Evolutionary conservation across 176 grass and related monocot species (phyloP).

Genomic region (Hyparrhenia diplandra): DNA sequence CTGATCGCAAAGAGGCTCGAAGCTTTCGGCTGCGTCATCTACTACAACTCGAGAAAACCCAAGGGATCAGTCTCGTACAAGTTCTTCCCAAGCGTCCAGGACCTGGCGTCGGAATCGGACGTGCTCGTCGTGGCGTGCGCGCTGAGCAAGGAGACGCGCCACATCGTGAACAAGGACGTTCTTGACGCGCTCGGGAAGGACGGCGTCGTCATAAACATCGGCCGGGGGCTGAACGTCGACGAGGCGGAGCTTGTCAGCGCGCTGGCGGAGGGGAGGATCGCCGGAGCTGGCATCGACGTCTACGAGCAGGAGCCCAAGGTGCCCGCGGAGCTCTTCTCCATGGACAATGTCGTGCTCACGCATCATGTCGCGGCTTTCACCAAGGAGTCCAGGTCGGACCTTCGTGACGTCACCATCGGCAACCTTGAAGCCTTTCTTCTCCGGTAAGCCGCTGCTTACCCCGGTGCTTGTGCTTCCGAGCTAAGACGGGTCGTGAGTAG

Average conservation of each 20-base stretch:
- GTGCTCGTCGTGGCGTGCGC: neutral
- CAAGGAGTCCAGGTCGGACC: neutral
- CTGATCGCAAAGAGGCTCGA: neutral
- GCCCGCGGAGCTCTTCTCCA: neutral
- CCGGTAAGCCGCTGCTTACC: neutral
- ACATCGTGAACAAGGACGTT: neutral
- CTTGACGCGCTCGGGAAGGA: neutral
- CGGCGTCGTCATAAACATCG: conserved; percentile 14
- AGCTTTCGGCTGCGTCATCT: neutral
- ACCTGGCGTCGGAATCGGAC: neutral
- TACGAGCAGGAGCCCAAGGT: conserved; percentile 13
- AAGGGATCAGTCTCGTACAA: neutral
- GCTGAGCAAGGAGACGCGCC: neutral
- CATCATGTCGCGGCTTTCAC: neutral
- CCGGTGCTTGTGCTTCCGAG: neutral
- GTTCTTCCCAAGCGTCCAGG: neutral
- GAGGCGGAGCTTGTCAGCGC: neutral
- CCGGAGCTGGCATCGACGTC: conserved; percentile 18
- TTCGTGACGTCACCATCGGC: neutral
- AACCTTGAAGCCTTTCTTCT: neutral
- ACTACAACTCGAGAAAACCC: neutral
- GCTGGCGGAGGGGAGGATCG: neutral
- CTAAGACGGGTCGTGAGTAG: no score
- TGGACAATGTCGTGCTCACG: conserved; percentile 19
- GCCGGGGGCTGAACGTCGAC: neutral